These are phyloP conservation scores for Mytilinidion resinicola DNA, from an alignment of 495 filamentous ascomycete genomes.

Conservation along the genomic window DNA sequence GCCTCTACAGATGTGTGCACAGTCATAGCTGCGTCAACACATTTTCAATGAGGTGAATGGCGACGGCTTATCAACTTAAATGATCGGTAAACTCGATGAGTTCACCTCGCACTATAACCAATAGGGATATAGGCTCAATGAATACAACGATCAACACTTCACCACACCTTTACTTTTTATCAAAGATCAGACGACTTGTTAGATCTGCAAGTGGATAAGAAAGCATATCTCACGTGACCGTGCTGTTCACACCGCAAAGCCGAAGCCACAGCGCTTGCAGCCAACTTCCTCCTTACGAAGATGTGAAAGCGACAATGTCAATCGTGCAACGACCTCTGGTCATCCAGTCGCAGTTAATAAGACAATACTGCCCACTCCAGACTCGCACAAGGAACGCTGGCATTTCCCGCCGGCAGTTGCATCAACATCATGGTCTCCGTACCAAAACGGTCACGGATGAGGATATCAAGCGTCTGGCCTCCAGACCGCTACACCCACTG, in stretches of 20 bases:
- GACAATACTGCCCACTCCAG: background rate
- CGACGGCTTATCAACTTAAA: too few species aligned
- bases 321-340: slow-evolving; percentile 1
- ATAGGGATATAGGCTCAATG: too few species aligned
- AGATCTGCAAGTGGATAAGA: too few species aligned
- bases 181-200: too few species aligned
- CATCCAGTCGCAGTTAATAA: background rate
- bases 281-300: background rate
- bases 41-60: too few species aligned
- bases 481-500: slow-evolving; percentile 69
- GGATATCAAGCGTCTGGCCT: slow-evolving; percentile 70
- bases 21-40: too few species aligned
- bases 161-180: too few species aligned
- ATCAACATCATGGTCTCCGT: slow-evolving; percentile 5
- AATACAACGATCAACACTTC: too few species aligned
- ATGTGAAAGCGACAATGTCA: background rate
- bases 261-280: background rate
- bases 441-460: slow-evolving; percentile 49
- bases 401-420: background rate
- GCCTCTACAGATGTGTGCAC: too few species aligned
- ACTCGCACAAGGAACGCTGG: background rate
- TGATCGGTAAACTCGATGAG: too few species aligned
- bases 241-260: background rate
- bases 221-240: background rate
- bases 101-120: too few species aligned